Percentiles rank a stretch among this genome's conserved stretches.
phyloP scores from a whole-genome alignment of 257 asterid species.

The Nicotiana tabacum region DNA sequence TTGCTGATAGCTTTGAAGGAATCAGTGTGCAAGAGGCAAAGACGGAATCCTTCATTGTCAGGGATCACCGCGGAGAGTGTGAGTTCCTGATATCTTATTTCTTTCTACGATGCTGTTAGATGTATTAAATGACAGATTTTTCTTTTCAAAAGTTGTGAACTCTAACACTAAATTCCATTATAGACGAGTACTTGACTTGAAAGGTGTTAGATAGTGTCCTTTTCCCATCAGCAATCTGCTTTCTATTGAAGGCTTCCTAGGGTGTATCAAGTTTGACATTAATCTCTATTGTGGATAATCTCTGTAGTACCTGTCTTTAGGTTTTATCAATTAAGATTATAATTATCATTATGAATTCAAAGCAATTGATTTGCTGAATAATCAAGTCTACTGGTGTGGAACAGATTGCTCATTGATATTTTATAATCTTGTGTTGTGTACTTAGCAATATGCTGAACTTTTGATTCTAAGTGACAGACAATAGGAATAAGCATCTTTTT shows the following conservation, averaged over 20 bases:
- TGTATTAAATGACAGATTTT: neutral
- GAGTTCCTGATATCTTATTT: conserved; percentile 34
- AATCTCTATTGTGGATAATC: neutral
- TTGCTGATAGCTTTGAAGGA: conserved; percentile 47
- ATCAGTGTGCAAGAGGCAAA: conserved; percentile 69
- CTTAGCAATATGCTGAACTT: neutral
- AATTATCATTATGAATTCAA: neutral
- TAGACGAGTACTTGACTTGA: neutral
- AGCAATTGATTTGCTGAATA: neutral
- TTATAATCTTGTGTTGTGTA: neutral
- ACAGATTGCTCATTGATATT: neutral
- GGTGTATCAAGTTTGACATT: neutral
- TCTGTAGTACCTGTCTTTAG: neutral
- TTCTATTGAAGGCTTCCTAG: neutral
- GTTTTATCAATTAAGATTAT: neutral
- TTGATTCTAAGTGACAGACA: neutral
- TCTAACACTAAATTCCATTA: neutral
- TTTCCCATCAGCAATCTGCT: neutral
- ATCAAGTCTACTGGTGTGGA: neutral
- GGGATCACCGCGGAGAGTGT: conserved; percentile 94
- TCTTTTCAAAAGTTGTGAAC: neutral
- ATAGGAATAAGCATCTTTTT: neutral
- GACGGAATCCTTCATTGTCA: conserved; percentile 76
- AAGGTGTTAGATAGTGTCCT: neutral
- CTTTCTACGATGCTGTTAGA: neutral